These are phyloP conservation scores for Aspergillus avenaceus DNA, from an alignment of 495 filamentous ascomycete species.

Conservation along the genomic window DNA sequence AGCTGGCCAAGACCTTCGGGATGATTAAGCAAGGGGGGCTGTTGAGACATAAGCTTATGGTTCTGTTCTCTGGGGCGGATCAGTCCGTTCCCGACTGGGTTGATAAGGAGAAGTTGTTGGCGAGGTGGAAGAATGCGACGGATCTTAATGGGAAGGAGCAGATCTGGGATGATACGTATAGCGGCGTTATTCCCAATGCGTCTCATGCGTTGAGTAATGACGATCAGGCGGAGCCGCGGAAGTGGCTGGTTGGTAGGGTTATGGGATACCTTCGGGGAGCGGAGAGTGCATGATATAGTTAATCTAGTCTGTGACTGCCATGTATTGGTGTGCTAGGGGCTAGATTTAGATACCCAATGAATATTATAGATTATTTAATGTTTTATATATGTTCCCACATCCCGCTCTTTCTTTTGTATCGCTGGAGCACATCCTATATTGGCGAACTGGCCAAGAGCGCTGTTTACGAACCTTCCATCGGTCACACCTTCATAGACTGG, in stretches of 20 bases:
- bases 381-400: no score
- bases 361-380: no score
- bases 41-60: slow-evolving; percentile 41
- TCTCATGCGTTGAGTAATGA: slow-evolving; percentile 46
- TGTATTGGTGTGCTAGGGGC: no score
- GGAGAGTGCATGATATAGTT: neutral
- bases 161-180: slow-evolving; percentile 34
- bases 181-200: slow-evolving; percentile 40
- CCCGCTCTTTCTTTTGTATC: no score
- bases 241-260: slow-evolving; percentile 32
- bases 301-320: no score
- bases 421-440: no score
- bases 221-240: slow-evolving; percentile 41
- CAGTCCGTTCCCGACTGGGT: slow-evolving; percentile 60
- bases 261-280: slow-evolving; percentile 2
- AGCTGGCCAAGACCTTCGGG: slow-evolving; percentile 61
- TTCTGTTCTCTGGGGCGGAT: slow-evolving; percentile 67
- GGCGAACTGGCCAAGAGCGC: no score
- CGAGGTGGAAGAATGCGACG: slow-evolving; percentile 60
- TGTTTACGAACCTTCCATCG: no score
- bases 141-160: slow-evolving; percentile 9
- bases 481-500: no score
- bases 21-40: slow-evolving; percentile 46
- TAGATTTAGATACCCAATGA: neutral
- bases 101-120: slow-evolving; percentile 60